Evolutionary conservation across 805 yeast genomes (phyloP).

Genomic region (Kodamaea sagamina): DNA sequence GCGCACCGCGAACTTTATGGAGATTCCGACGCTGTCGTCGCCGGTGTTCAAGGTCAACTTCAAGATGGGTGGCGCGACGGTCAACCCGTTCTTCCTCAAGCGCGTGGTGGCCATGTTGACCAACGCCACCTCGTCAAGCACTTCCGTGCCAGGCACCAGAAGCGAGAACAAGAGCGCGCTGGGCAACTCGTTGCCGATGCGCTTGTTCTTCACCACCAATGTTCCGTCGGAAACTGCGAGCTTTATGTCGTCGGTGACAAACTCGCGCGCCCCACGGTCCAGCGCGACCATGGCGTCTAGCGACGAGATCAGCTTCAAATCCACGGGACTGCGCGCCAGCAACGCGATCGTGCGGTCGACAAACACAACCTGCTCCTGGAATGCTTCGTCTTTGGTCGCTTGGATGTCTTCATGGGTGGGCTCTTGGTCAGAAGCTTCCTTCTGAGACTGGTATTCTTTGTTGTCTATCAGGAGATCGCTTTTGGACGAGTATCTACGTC

Average conservation of each 20-base stretch:
- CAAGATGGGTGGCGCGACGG: slow-evolving; percentile 10
- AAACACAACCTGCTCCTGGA: slow-evolving; percentile 13
- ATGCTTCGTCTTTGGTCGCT: slow-evolving; percentile 4
- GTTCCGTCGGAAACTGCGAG: slow-evolving; percentile 12
- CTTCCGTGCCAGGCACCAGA: slow-evolving; percentile 6
- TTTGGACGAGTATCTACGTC: slow-evolving; percentile 4
- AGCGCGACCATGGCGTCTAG: slow-evolving; percentile 9
- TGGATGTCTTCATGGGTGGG: slow-evolving; percentile 14
- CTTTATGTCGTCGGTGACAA: slow-evolving; percentile 19
- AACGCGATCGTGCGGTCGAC: slow-evolving; percentile 15
- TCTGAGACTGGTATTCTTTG: slow-evolving; percentile 14
- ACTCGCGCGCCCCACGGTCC: slow-evolving; percentile 7
- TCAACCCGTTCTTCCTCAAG: slow-evolving; percentile 15
- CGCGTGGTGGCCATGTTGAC: slow-evolving; percentile 15
- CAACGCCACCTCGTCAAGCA: slow-evolving; percentile 19
- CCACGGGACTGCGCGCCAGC: slow-evolving; percentile 15
- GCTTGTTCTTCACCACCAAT: slow-evolving; percentile 13
- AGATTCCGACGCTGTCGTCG: slow-evolving; percentile 15
- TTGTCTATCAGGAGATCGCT: slow-evolving; percentile 4
- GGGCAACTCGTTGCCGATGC: slow-evolving; percentile 10
- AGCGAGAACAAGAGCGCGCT: slow-evolving; percentile 12
- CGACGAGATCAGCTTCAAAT: slow-evolving; percentile 4
- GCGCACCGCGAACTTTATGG: slow-evolving; percentile 18
- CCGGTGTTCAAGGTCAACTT: slow-evolving; percentile 16
- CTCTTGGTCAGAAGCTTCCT: slow-evolving; percentile 20